A percentile compares a stretch with the other conserved stretches of the same genome.
Conservation (phyloP, 441 rosid species). For the Pelargonium myrrhifolium region DNA sequence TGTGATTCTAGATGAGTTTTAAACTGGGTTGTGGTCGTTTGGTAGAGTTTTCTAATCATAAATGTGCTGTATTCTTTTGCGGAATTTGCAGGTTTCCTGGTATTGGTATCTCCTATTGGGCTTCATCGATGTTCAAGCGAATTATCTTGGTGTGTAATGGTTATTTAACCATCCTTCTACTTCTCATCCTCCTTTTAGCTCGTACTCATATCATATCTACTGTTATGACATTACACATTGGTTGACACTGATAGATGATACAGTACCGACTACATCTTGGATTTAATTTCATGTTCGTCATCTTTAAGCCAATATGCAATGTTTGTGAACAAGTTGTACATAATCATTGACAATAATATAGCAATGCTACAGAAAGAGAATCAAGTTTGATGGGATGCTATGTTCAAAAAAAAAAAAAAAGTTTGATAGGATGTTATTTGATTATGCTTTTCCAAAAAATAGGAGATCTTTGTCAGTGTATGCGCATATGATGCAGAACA, state of each 20-base stretch:
- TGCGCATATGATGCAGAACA: not conserved
- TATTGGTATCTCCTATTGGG: slow-evolving; percentile 60
- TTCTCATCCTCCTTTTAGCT: not conserved
- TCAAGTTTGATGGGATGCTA: not conserved
- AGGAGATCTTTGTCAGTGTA: not conserved
- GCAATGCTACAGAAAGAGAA: not conserved
- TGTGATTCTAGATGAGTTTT: no score
- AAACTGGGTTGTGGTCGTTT: no score
- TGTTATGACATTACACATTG: not conserved
- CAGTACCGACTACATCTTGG: not conserved
- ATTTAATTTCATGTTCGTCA: not conserved
- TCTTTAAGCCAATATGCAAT: not conserved
- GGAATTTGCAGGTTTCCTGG: slow-evolving; percentile 37
- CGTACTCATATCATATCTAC: no score
- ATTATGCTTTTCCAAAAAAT: not conserved
- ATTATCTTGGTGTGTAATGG: not conserved
- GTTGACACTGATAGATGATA: no score
- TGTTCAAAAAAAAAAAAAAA: not conserved
- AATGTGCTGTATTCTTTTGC: not conserved
- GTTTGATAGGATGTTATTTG: not conserved
- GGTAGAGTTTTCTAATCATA: not conserved
- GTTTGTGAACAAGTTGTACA: not conserved
- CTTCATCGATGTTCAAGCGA: slow-evolving; percentile 50
- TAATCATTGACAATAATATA: not conserved
- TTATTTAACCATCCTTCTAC: not conserved